Evolutionary conservation across 1,284 basidiomycete species (phyloP), one percentile per base, ranked within the genome.

Genomic region (Fistulina hepatica): DNA sequence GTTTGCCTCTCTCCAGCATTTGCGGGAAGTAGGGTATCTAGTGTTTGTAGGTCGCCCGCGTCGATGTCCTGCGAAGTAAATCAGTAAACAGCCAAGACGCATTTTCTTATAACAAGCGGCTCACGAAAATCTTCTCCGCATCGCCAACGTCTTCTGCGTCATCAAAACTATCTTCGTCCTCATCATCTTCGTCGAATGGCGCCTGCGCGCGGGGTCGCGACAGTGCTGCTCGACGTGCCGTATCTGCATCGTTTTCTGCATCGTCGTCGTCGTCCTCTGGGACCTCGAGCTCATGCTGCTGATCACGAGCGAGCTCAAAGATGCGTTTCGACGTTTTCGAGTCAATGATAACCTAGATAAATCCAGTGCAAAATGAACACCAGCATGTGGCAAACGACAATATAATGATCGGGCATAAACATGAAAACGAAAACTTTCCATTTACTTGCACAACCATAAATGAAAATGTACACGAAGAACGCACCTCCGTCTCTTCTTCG

Each of bases 261-360:
- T 72, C 63, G 21, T 66, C 63, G 36, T 64, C 65, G 6, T 64
- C 64, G 30, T 74, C 67, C 13, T 62, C 71, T 6, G 64, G 61
- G 46, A 71, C 65, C 40, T 76, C 74, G 7, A 92, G 58, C 57
- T 98, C 95, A 53, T 91, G 81, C 60, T 97, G 93, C 60, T 98
- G 95, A 50, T 88, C 82, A 51, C 78, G 73, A 9, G 94, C 94
- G 40, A 98, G 76, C 52, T 92, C 81, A 49, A 98, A 83, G 42
- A 98, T 97, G 52, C 81, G 85, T 45, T 74, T 71, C 1, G 90
- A 95, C 13, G 82, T 83, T 59, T 88, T 89, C 5, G 85, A 75
- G 55, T 93, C 89, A 44, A 94, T 64, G 8, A 80, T 78, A 31
- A 63, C 67, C 86, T 92, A 39, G 12, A 40, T 31, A 34, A 20